phyloP scores from a whole-genome alignment of 2,329 filamentous ascomycete genomes.

The Hysterium pulicare region DNA sequence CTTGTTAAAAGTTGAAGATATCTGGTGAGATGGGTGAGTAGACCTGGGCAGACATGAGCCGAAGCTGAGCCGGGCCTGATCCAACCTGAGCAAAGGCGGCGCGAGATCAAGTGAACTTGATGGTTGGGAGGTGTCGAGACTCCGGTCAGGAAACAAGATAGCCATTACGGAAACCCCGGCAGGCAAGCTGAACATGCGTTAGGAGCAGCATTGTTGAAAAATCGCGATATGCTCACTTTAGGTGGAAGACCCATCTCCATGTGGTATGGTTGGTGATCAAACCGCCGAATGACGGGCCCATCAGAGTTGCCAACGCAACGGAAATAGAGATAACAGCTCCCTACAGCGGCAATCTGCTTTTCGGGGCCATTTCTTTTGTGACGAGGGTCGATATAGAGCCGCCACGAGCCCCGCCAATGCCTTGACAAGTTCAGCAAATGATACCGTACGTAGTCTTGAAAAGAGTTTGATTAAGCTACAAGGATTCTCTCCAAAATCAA shows the following conservation, averaged over 20 bases:
- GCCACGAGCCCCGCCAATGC: conserved; percentile 26
- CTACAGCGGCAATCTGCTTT: conserved; percentile 6
- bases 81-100: conserved; percentile 2
- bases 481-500: background rate
- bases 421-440: conserved; percentile 26
- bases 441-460: conserved; percentile 13
- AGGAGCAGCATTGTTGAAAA: background rate
- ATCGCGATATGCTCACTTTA: conserved; percentile 17
- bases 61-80: conserved; percentile 1
- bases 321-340: conserved; percentile 5
- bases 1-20: conserved; percentile 2
- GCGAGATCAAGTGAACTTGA: background rate
- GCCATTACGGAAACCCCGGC: conserved; percentile 2
- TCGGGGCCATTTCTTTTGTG: conserved; percentile 24
- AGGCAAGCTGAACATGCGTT: conserved; percentile 4
- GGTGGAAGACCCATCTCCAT: conserved; percentile 34
- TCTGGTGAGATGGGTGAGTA: conserved; percentile 3
- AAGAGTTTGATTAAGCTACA: background rate
- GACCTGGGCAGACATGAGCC: conserved; percentile 1
- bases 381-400: conserved; percentile 24
- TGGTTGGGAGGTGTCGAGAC: conserved; percentile 2
- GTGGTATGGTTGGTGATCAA: conserved; percentile 12
- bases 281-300: conserved; percentile 22
- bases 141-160: conserved; percentile 3
- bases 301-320: conserved; percentile 5